phyloP scores from a whole-genome alignment of 208 protist genomes.

The Wallacemonas sp. region DNA sequence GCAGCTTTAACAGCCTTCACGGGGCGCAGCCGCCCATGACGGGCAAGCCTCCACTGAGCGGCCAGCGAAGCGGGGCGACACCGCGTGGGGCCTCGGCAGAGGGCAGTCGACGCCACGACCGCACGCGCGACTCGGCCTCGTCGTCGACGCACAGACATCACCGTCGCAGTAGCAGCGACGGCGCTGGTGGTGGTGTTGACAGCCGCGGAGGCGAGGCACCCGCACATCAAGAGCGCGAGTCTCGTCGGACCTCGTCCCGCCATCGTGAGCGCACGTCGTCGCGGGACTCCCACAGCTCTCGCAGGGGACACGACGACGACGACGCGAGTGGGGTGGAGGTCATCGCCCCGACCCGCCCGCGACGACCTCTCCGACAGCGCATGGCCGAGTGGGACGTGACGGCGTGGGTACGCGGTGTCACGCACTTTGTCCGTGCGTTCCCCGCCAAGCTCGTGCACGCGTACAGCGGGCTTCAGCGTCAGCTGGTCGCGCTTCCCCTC shows the following conservation, averaged over 20 bases:
- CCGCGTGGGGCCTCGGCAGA: background rate
- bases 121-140: background rate
- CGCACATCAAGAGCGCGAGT: background rate
- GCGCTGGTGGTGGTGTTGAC: too few relatives aligned
- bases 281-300: background rate
- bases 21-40: constrained; percentile 18
- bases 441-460: constrained; percentile 62
- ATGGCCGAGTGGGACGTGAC: constrained; percentile 34
- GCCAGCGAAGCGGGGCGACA: constrained; percentile 20
- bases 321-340: background rate
- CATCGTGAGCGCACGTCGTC: background rate
- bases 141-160: too few relatives aligned
- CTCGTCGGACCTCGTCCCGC: background rate
- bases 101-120: background rate
- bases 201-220: background rate
- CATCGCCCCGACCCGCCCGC: background rate
- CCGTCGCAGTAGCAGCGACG: constrained; percentile 9
- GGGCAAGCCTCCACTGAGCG: constrained; percentile 58
- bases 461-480: constrained; percentile 55
- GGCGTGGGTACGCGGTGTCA: constrained; percentile 27
- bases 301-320: background rate
- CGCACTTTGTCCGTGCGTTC: constrained; percentile 64
- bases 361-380: constrained; percentile 10
- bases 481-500: constrained; percentile 60
- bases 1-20: constrained; percentile 13